Percentiles rank a stretch among this genome's conserved stretches.
Evolutionary conservation across 2,329 filamentous ascomycete species (phyloP).

Genomic region (Dendryphion nanum): DNA sequence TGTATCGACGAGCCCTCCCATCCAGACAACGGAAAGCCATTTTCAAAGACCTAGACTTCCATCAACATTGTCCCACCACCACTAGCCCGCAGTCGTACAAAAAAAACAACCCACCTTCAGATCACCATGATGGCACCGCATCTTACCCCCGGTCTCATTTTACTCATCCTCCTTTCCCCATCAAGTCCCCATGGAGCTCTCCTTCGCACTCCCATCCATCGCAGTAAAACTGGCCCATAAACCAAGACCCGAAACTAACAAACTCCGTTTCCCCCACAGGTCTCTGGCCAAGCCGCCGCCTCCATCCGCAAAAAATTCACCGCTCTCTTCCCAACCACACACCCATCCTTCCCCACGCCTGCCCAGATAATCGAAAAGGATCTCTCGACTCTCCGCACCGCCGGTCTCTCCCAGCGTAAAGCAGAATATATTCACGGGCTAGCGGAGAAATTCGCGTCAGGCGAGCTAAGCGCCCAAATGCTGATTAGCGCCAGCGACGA

Average conservation of each 20-base stretch:
- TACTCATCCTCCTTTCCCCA: too few relatives aligned
- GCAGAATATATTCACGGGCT: constrained; percentile 91
- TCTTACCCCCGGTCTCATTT: not conserved
- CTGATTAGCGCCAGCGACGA: constrained; percentile 80
- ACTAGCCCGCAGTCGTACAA: too few relatives aligned
- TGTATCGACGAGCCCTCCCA: too few relatives aligned
- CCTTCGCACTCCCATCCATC: too few relatives aligned
- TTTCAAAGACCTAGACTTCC: too few relatives aligned
- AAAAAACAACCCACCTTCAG: too few relatives aligned
- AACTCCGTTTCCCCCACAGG: constrained; percentile 36
- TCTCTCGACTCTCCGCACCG: constrained; percentile 68
- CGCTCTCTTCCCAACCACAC: constrained; percentile 48
- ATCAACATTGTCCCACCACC: too few relatives aligned
- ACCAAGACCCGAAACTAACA: not conserved
- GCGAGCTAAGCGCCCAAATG: constrained; percentile 73
- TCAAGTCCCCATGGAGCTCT: too few relatives aligned
- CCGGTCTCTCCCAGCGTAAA: constrained; percentile 89
- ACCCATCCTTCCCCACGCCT: constrained; percentile 66
- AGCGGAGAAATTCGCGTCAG: constrained; percentile 73
- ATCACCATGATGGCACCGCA: too few relatives aligned
- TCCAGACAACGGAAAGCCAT: too few relatives aligned
- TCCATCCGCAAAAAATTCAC: constrained; percentile 88
- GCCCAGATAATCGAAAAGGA: constrained; percentile 62
- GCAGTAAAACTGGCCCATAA: not conserved
- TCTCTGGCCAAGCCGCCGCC: constrained; percentile 86